Base-by-base conservation (phyloP, 305 asterid species). In the Fraxinus ornus region DNA sequence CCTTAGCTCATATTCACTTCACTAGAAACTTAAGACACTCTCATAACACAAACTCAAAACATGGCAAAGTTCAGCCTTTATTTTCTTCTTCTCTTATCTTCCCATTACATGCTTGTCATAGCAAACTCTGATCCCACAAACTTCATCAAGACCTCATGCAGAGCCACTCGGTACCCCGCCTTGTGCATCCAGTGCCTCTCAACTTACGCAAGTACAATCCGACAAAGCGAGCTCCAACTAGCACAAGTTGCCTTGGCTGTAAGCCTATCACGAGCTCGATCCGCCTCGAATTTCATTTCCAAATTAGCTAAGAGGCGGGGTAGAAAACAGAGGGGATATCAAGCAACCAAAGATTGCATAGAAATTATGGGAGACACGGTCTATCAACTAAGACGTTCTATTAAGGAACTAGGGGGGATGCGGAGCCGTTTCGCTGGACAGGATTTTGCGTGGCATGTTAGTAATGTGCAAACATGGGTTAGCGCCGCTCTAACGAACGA, bases 391-490 rank as follows among this genome's bases (percentile, higher is more conserved):
- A 84, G 83, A 73, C 89, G 89, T 28, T 89, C 97, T 2, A 79
- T 89, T 60, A 79, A 66, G 78, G 98, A 94, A 76, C 89, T 94
- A 26, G 91, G 80, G 0, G 72, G 78, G n/a, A 78, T 87, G 86
- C 85, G 83, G 2, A 78, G 85, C 13, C 76, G 76, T 21, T 76
- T 77, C 5, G 75, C 79, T 0, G 85, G 87, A 30, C 86, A 83
- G 79, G 87, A 90, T 39, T 92, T 91, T 70, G 73, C 68, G 80
- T 90, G 97, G 97, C 97, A 86, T 75, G 88, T 91, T 75, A 86
- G 94, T 78, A 94, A 92, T 78, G 95, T 92, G 19, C 89, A 88
- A 86, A 90, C 98, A 7, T 94, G 98, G 98, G 90, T 91, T 7
- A 94, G 98, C 77, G 82, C 97, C 1, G 97, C 98, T 24, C 79